Percentiles rank a stretch among this genome's conserved stretches.
phyloP scores from a whole-genome alignment of 352 stramenopile genomes.

The Aphanomyces astaci region DNA sequence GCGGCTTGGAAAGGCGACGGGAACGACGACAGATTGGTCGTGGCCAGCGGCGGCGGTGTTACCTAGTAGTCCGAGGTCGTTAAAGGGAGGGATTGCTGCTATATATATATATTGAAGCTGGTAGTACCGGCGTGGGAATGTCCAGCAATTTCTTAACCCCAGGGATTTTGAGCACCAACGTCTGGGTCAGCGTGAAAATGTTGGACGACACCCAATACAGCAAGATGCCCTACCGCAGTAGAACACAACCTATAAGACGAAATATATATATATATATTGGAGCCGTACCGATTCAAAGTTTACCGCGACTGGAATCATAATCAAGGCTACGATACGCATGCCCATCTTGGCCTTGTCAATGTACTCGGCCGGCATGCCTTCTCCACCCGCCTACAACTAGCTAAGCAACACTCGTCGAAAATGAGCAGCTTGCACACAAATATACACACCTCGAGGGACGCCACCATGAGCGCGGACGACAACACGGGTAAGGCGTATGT shows the following conservation, averaged over 20 bases:
- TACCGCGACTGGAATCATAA: conserved; percentile 71
- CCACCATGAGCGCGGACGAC: conserved; percentile 69
- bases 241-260: neutral
- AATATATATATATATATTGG: neutral
- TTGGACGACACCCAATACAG: conserved; percentile 85
- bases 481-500: conserved; percentile 69
- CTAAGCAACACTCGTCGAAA: too few species aligned
- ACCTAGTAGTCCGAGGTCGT: conserved; percentile 30
- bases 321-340: conserved; percentile 61
- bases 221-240: conserved; percentile 61
- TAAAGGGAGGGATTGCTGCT: too few species aligned
- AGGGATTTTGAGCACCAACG: conserved; percentile 44
- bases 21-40: conserved; percentile 11
- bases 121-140: conserved; percentile 34
- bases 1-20: conserved; percentile 68
- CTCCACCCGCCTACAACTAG: conserved; percentile 38
- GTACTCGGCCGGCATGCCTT: conserved; percentile 53
- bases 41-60: conserved; percentile 25
- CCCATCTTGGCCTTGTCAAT: conserved; percentile 67
- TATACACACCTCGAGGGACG: conserved; percentile 45
- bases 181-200: conserved; percentile 64
- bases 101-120: too few species aligned
- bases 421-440: too few species aligned
- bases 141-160: conserved; percentile 45
- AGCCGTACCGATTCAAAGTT: conserved; percentile 68